Evolutionary conservation across 306 rosid genomes (phyloP), one percentile per base, ranked within the genome.

Genomic region (Malus sieversii): DNA sequence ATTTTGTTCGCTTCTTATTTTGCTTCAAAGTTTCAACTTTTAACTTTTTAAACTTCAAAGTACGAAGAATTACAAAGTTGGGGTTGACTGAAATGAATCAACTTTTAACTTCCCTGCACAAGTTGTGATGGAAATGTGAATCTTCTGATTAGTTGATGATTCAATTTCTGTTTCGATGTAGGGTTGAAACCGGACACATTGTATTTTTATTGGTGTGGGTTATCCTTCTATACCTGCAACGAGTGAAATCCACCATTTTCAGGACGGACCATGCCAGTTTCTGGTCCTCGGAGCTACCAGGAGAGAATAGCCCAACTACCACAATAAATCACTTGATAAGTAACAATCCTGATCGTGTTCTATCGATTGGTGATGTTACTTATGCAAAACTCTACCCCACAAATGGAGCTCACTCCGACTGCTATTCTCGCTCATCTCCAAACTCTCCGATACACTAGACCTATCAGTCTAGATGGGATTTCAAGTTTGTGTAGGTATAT

Each of bases 381-480:
- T 93, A 93, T 67, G 96, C 98, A 5, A 90, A 90, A 52, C 68
- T 87, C 59, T 93, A 93, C 77, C 95, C 90, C 75, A 89, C 98
- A 35, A 89, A 89, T 84, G 96, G 98, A 55, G 90, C 96, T 12
- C 89, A 96, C 59, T 78, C 95, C 20, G 86, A 87, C 79, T 90
- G 98, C 84, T 90, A 93, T 85, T 82, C 88, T 62, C 87, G 98
- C 84, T 71, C 94, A 2, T 93, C 89, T 85, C 73, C 88, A 25
- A 9, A 42, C 38, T 33, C 35, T 5, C 35, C 35, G 0, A 33
- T 33, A 33, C 35, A 33, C 35, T 0, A 5, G 38, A 33, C 38
- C 8, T 33, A 33, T 33, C 38, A 6, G 38, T 8, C 38, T 33
- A 5, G 38, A 5, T 33, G 38, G 8, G 38, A 33, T 33, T 33